These are phyloP conservation scores for Cyberlindnera subsufficiens DNA, from an alignment of 805 yeast species.

Conservation along the genomic window DNA sequence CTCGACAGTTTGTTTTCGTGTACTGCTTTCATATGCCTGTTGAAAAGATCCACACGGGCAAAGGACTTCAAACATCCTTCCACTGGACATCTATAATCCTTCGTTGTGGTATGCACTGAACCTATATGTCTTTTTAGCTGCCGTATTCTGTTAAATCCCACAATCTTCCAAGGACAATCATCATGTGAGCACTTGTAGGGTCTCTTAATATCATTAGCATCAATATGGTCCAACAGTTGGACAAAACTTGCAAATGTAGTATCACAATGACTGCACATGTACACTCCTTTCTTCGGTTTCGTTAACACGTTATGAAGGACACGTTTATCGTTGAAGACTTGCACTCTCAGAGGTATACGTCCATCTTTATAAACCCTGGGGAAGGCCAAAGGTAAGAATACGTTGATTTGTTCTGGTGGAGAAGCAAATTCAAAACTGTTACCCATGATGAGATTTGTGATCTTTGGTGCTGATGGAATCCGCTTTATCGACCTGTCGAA, in stretches of 20 bases:
- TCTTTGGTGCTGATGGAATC: background rate
- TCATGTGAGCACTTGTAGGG: constrained; percentile 28
- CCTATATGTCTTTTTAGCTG: constrained; percentile 30
- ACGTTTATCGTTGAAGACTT: constrained; percentile 28
- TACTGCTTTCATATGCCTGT: constrained; percentile 29
- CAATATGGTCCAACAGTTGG: constrained; percentile 32
- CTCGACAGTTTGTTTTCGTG: constrained; percentile 36
- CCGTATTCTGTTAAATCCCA: constrained; percentile 32
- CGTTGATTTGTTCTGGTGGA: background rate
- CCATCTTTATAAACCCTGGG: constrained; percentile 21
- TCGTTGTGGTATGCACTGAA: constrained; percentile 22
- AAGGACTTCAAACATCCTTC: constrained; percentile 67
- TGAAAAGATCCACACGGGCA: constrained; percentile 31
- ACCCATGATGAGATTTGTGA: background rate
- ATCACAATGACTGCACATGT: constrained; percentile 33
- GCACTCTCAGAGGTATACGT: constrained; percentile 18
- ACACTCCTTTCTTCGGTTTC: constrained; percentile 32
- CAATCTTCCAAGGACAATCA: constrained; percentile 35
- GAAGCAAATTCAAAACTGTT: too few species aligned
- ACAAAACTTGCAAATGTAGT: constrained; percentile 25
- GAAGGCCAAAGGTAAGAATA: constrained; percentile 22
- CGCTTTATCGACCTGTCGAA: too few species aligned
- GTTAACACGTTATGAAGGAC: constrained; percentile 22
- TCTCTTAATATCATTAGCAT: constrained; percentile 25
- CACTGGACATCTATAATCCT: constrained; percentile 66